A percentile compares a stretch with the other conserved stretches of the same genome.
Conservation (phyloP, 768 basidiomycete species). For the Podaxis rugospora region DNA sequence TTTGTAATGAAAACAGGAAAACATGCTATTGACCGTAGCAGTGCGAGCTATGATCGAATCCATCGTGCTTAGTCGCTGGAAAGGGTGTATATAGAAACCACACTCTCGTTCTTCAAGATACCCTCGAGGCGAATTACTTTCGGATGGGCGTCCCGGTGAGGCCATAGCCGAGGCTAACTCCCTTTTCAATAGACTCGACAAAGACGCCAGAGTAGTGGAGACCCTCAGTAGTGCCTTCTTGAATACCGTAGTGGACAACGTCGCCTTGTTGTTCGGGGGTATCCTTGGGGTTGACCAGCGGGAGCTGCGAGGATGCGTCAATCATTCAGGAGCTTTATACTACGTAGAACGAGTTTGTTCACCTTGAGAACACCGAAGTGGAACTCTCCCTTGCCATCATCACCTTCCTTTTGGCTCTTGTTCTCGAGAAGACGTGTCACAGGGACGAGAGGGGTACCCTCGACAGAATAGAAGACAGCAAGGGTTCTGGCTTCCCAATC, state of each 20-base stretch:
- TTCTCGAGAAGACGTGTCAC: conserved; percentile 43
- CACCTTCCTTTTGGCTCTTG: conserved; percentile 31
- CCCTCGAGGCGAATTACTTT: not conserved
- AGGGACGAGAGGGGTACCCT: conserved; percentile 30
- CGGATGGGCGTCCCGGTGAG: not conserved
- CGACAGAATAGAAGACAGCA: conserved; percentile 45
- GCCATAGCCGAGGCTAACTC: conserved; percentile 30
- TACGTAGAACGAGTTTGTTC: conserved; percentile 4
- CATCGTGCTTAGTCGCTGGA: not conserved
- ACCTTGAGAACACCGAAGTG: conserved; percentile 62
- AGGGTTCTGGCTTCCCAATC: conserved; percentile 51
- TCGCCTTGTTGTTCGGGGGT: conserved; percentile 43
- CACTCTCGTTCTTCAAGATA: not conserved
- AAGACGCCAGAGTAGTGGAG: conserved; percentile 57
- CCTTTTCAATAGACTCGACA: conserved; percentile 36
- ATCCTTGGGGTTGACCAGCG: conserved; percentile 44
- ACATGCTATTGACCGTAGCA: no score
- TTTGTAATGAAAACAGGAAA: no score
- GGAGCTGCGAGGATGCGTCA: conserved; percentile 33
- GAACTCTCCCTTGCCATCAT: conserved; percentile 53
- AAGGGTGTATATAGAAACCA: not conserved
- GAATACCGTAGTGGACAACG: conserved; percentile 55
- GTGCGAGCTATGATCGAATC: no score
- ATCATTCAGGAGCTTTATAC: not conserved
- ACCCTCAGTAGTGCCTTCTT: conserved; percentile 53